A percentile compares a stretch with the other conserved stretches of the same genome.
phyloP scores from a whole-genome alignment of 257 asterid species.

The Nicotiana knightiana region DNA sequence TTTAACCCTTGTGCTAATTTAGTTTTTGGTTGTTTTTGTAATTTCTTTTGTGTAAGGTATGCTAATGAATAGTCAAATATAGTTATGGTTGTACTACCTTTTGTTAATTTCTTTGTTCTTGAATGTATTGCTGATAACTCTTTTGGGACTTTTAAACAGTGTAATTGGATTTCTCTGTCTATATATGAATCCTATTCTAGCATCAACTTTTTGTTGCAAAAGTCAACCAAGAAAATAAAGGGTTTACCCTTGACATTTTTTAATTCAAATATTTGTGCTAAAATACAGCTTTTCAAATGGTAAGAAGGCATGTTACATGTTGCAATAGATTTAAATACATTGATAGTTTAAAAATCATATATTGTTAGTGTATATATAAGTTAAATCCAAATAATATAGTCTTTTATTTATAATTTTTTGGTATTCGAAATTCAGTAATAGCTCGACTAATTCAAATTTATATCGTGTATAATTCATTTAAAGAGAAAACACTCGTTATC shows the following conservation, averaged over 20 bases:
- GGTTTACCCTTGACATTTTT: neutral
- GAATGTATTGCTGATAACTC: neutral
- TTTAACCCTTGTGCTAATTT: neutral
- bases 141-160: neutral
- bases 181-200: neutral
- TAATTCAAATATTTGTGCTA: neutral
- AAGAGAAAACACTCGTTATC: no score
- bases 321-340: no score
- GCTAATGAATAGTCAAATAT: constrained; percentile 2
- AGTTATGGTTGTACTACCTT: neutral
- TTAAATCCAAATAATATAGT: no score
- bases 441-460: no score
- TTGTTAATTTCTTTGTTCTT: neutral
- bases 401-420: no score
- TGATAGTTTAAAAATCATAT: no score
- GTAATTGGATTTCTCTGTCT: neutral
- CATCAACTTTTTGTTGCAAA: neutral
- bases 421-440: no score
- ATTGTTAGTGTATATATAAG: no score
- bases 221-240: neutral
- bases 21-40: neutral
- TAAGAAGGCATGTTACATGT: neutral
- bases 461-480: no score
- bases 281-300: neutral
- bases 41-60: neutral